Evolutionary conservation across 1,139 yeast species (phyloP).

Genomic region (Sugiyamaella novakii): DNA sequence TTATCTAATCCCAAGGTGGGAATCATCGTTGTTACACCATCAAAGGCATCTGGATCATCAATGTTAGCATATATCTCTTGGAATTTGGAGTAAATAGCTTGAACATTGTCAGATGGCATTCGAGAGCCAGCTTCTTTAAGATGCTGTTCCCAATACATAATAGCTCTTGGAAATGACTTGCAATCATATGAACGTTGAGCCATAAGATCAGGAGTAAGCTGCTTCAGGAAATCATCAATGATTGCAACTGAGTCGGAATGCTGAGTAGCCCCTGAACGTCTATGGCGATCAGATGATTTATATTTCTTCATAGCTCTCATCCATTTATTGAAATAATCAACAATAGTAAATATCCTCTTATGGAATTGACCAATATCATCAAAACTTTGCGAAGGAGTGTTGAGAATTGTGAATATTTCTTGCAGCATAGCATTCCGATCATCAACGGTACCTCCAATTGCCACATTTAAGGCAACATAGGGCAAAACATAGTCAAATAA

Average conservation of each 20-base stretch:
- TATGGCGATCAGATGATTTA: constrained; percentile 17
- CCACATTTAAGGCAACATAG: constrained; percentile 69
- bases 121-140: constrained; percentile 48
- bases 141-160: constrained; percentile 82
- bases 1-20: constrained; percentile 70
- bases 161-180: constrained; percentile 83
- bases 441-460: constrained; percentile 53
- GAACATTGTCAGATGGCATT: constrained; percentile 38
- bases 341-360: constrained; percentile 70
- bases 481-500: constrained; percentile 77
- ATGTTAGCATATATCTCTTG: constrained; percentile 83
- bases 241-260: constrained; percentile 22
- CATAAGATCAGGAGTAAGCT: constrained; percentile 67
- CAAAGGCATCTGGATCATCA: constrained; percentile 87
- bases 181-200: constrained; percentile 83
- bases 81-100: constrained; percentile 45
- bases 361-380: constrained; percentile 58
- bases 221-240: constrained; percentile 51
- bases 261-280: constrained; percentile 19
- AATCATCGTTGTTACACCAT: constrained; percentile 78
- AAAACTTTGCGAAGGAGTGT: constrained; percentile 51
- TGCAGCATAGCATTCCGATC: constrained; percentile 51
- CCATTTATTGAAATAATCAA: constrained; percentile 89
- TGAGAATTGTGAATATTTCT: constrained; percentile 64
- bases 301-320: constrained; percentile 42